Base-by-base conservation (phyloP, 768 basidiomycete species). In the Tylopilus felleus region DNA sequence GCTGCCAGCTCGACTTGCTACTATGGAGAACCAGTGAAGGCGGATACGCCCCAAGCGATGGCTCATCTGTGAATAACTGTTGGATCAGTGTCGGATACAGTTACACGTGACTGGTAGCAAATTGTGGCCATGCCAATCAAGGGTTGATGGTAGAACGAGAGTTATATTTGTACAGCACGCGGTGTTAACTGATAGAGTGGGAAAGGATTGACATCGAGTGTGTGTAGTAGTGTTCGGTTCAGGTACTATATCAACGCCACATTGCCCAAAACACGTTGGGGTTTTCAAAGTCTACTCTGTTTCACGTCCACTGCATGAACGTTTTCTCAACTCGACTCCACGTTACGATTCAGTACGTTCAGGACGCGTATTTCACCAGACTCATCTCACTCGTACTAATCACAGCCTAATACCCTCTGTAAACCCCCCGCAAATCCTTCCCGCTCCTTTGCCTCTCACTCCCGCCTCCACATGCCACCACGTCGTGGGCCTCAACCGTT, bases 381-480 rank as follows among this genome's bases (percentile, higher is more conserved):
- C n/a, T 48, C 10, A 1, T 57, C 52, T 46, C 23, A 45, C 27
- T 49, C 22, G 13, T 50, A 49, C 8, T 22, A 16, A 14, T 22
- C 5, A 19, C 21, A 50, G 17, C 8, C n/a, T n/a, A n/a, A 36
- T 31, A 19, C 33, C 27, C 54, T 22, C 21, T 47, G 56, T 55
- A 55, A 29, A 47, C 46, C 42, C 23, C 13, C 36, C 31, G n/a
- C 28, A 44, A 64, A 51, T 47, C 52, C 38, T 49, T 45, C 51
- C 41, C 62, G 52, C 56, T 55, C 59, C 55, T 52, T 58, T 47
- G 8, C 41, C 40, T 40, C 39, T 40, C 23, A 7, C 51, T n/a
- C n/a, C n/a, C 44, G 28, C 44, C 42, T 35, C 29, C 52, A 42
- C 28, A 84, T 83, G 82, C 73, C 77, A 48, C 81, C 77, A 60